These are phyloP conservation scores for Pugionium cornutum DNA, from an alignment of 345 rosid species.

Conservation along the genomic window DNA sequence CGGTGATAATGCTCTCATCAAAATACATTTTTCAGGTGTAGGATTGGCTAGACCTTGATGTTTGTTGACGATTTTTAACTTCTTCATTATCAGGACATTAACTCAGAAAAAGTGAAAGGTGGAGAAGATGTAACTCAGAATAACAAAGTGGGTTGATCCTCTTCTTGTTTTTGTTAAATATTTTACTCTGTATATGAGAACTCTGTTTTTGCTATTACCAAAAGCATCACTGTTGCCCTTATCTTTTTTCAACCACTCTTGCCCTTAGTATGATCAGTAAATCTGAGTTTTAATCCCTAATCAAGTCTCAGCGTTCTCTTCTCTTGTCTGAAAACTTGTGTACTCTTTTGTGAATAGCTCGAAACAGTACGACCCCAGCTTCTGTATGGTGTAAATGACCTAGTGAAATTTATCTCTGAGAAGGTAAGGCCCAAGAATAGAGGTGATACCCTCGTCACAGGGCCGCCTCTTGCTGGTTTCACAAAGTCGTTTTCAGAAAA, in stretches of 20 bases:
- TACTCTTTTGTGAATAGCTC: conserved; percentile 30
- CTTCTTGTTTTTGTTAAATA: conserved; percentile 1
- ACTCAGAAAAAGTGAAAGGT: conserved; percentile 29
- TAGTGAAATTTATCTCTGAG: conserved; percentile 43
- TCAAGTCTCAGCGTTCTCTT: conserved; percentile 8
- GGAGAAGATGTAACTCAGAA: conserved; percentile 38
- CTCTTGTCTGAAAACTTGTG: conserved; percentile 6
- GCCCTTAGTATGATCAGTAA: conserved; percentile 15
- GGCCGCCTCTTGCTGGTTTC: conserved; percentile 50
- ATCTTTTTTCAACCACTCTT: conserved; percentile 4
- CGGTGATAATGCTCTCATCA: conserved; percentile 36
- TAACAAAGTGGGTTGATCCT: conserved; percentile 36
- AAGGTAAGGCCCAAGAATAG: conserved; percentile 50
- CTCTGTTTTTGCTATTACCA: conserved; percentile 11
- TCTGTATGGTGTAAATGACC: conserved; percentile 34
- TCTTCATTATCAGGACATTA: conserved; percentile 36
- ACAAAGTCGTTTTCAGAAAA: conserved; percentile 42
- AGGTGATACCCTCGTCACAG: conserved; percentile 44
- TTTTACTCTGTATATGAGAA: background rate
- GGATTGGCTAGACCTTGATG: conserved; percentile 7
- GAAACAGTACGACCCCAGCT: conserved; percentile 38
- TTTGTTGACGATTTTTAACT: conserved; percentile 21
- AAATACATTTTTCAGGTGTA: background rate
- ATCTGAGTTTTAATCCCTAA: conserved; percentile 18
- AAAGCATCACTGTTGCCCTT: background rate